A percentile compares a stretch with the other conserved stretches of the same genome.
These are phyloP conservation scores for Macroventuria anomochaeta DNA, from an alignment of 2,329 filamentous ascomycete genomes.

Conservation along the genomic window DNA sequence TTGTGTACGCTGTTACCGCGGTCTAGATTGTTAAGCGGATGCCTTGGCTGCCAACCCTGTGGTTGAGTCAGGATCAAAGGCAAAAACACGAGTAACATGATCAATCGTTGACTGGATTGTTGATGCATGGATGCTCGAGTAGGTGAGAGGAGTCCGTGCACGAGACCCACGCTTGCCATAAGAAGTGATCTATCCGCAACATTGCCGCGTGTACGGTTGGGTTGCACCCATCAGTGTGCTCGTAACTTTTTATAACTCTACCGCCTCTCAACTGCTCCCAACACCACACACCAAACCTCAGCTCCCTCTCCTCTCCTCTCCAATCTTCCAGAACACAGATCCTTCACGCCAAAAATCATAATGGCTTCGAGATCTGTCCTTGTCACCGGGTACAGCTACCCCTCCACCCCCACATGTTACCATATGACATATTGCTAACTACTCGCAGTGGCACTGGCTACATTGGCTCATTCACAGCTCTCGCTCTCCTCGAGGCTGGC, in stretches of 20 bases:
- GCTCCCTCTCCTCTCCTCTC: background rate
- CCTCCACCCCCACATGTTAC: constrained; percentile 35
- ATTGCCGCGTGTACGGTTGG: constrained; percentile 14
- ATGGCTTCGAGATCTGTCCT: constrained; percentile 90
- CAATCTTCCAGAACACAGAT: background rate
- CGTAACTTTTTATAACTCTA: constrained; percentile 28
- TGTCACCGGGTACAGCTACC: constrained; percentile 79
- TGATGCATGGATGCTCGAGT: constrained; percentile 2
- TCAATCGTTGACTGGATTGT: background rate
- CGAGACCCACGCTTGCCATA: constrained; percentile 13
- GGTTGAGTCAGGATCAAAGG: background rate
- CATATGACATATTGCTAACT: constrained; percentile 12
- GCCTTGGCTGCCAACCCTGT: too few species aligned
- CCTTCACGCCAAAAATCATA: constrained; percentile 16
- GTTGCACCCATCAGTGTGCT: constrained; percentile 23
- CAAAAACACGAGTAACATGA: background rate
- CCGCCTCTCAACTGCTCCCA: constrained; percentile 18
- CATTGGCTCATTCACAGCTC: constrained; percentile 95
- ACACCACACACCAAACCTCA: background rate
- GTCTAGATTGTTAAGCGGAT: background rate
- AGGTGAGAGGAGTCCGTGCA: background rate
- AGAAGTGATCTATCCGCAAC: constrained; percentile 27
- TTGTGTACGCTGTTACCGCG: background rate
- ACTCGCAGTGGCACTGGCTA: constrained; percentile 87
- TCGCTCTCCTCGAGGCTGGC: constrained; percentile 88